Conservation (phyloP, 23 red algal genomes). For the Gracilariopsis chorda region DNA sequence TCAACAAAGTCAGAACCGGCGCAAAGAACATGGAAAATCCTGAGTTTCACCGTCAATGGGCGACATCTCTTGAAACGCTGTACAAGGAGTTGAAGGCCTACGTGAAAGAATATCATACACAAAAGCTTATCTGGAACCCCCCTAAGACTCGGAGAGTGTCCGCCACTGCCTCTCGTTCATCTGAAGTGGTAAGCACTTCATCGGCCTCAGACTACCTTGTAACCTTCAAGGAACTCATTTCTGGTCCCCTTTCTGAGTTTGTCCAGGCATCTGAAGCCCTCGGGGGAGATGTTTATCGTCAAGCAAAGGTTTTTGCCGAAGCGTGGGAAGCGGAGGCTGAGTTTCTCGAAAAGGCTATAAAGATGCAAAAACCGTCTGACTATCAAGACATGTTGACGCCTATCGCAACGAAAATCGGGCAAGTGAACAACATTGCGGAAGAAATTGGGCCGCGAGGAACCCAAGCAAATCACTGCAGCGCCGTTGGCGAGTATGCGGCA, state of each 20-base stretch:
- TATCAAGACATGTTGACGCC: conserved; percentile 50
- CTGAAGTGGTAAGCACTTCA: background rate
- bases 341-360: conserved; percentile 56
- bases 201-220: conserved; percentile 22
- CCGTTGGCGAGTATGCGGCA: conserved; percentile 57
- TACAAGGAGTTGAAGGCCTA: conserved; percentile 56
- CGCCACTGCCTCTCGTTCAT: background rate
- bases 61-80: conserved; percentile 43
- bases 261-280: conserved; percentile 21
- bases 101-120: conserved; percentile 78
- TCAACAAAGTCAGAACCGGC: conserved; percentile 65
- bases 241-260: conserved; percentile 32
- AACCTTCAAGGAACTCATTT: conserved; percentile 37
- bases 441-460: conserved; percentile 20
- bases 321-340: conserved; percentile 68
- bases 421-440: conserved; percentile 6
- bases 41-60: conserved; percentile 30
- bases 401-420: conserved; percentile 63
- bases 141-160: background rate
- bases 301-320: conserved; percentile 33
- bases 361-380: conserved; percentile 61
- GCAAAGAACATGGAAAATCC: conserved; percentile 52
- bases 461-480: conserved; percentile 68
- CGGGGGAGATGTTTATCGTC: conserved; percentile 43
- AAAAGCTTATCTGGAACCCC: conserved; percentile 61